phyloP scores from a whole-genome alignment of 163 green algal genomes.

The Scenedesmus sp. region DNA sequence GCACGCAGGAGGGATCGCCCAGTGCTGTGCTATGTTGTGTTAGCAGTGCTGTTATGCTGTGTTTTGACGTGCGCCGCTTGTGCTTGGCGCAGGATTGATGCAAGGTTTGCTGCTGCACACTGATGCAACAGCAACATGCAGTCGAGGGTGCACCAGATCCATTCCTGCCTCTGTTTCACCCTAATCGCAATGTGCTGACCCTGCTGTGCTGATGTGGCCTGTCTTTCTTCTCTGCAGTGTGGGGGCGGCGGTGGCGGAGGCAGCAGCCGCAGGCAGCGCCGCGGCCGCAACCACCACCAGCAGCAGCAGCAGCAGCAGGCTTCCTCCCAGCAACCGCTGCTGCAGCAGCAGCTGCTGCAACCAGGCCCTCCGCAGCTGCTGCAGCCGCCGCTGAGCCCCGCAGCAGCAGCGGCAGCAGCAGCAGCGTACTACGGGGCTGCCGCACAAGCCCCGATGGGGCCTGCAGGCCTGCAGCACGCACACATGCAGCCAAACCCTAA shows the following conservation, averaged over 20 bases:
- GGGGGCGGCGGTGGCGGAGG: background rate
- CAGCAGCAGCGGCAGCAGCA: conserved; percentile 29
- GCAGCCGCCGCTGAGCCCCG: background rate
- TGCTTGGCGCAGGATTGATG: too few species aligned
- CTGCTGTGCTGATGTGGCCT: background rate
- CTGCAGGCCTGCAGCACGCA: background rate
- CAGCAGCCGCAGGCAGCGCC: background rate
- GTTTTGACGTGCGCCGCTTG: too few species aligned
- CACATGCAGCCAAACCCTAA: background rate
- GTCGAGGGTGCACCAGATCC: too few species aligned
- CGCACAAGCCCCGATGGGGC: background rate
- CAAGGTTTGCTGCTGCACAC: too few species aligned
- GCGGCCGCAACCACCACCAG: background rate
- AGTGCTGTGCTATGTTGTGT: background rate
- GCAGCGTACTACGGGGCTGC: conserved; percentile 29
- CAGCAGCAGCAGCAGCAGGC: background rate
- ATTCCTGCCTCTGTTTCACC: too few species aligned
- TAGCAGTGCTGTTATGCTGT: too few species aligned
- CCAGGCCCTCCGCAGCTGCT: background rate
- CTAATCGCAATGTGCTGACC: too few species aligned
- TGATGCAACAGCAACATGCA: too few species aligned
- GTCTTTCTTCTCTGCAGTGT: background rate
- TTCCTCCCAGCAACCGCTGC: conserved; percentile 12
- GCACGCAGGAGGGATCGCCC: background rate
- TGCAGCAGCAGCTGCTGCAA: conserved; percentile 32